Percentiles rank a stretch among this genome's conserved stretches.
These are phyloP conservation scores for Berberis thunbergii DNA, from an alignment of 164 flowering plant genomes.

Conservation along the genomic window DNA sequence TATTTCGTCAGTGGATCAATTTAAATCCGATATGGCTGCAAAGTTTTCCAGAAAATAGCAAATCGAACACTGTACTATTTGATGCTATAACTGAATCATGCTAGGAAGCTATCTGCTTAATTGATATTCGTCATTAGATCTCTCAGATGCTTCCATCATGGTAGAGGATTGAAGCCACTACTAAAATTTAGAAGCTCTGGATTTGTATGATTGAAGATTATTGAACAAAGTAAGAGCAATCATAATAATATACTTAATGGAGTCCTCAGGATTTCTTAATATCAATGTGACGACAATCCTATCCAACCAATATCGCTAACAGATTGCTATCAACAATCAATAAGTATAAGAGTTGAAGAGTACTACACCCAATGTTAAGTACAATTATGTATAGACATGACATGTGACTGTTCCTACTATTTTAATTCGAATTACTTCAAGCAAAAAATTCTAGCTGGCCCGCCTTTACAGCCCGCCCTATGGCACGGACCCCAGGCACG, in stretches of 20 bases:
- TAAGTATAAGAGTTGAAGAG: neutral
- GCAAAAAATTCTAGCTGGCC: no score
- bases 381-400: neutral
- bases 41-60: no score
- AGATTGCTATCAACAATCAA: no score
- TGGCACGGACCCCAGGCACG: no score
- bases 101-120: neutral
- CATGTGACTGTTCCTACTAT: no score
- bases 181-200: neutral
- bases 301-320: neutral
- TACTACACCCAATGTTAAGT: neutral
- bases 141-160: no score
- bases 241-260: neutral
- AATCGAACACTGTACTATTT: neutral
- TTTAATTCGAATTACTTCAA: no score
- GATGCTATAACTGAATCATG: neutral
- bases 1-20: no score
- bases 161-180: neutral
- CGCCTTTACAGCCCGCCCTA: no score
- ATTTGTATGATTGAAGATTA: no score
- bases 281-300: neutral
- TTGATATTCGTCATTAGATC: neutral
- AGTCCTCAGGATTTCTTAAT: neutral
- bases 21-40: no score
- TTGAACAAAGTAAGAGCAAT: neutral